These are phyloP conservation scores for Suillus brevipes DNA, from an alignment of 768 basidiomycete genomes.

Conservation along the genomic window DNA sequence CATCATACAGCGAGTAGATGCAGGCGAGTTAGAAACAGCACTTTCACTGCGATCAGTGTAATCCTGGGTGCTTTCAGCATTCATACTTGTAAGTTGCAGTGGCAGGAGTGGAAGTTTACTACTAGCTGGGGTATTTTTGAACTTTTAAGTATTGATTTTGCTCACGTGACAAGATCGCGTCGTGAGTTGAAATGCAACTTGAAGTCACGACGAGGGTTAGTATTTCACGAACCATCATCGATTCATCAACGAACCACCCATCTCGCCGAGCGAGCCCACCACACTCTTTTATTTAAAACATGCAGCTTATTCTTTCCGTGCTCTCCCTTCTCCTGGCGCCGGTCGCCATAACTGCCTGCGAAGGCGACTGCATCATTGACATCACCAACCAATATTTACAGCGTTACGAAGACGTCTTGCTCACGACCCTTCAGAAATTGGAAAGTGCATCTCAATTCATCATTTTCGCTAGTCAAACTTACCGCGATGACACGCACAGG, in stretches of 20 bases:
- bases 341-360: conserved; percentile 54
- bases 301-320: conserved; percentile 23
- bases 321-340: conserved; percentile 32
- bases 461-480: conserved; percentile 6
- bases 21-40: not conserved
- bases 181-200: not conserved
- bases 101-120: too few relatives aligned
- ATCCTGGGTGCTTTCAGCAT: not conserved
- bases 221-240: not conserved
- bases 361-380: conserved; percentile 66
- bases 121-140: too few relatives aligned
- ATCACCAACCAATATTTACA: conserved; percentile 56
- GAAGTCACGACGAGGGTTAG: not conserved
- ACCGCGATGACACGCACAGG: conserved; percentile 25
- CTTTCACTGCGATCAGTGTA: not conserved
- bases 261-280: conserved; percentile 14
- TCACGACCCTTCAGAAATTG: conserved; percentile 38
- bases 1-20: not conserved
- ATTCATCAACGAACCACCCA: not conserved
- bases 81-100: not conserved
- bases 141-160: not conserved
- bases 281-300: conserved; percentile 7
- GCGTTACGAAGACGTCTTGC: conserved; percentile 49
- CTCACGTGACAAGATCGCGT: not conserved
- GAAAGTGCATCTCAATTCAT: conserved; percentile 36